phyloP scores from a whole-genome alignment of 306 rosid genomes.

The Cyclanthera cordifolia region DNA sequence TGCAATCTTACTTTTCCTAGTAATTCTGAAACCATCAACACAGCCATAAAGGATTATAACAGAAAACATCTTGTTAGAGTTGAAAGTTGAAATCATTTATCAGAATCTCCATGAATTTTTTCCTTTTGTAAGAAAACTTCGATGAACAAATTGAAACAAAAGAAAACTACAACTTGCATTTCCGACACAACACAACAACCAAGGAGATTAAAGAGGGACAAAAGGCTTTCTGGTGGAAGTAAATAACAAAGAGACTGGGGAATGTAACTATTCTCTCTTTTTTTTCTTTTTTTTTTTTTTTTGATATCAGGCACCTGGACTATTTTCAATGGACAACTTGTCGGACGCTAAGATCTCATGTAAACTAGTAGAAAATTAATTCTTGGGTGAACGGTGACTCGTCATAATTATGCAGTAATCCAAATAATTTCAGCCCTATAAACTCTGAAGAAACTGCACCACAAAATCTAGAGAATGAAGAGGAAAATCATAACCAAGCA shows the following conservation, averaged over 20 bases:
- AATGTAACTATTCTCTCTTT: no score
- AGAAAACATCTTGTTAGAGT: not conserved
- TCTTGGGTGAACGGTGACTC: no score
- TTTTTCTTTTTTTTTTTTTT: no score
- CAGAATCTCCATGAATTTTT: not conserved
- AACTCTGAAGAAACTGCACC: not conserved
- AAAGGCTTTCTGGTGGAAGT: not conserved
- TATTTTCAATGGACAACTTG: no score
- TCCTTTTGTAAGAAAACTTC: not conserved
- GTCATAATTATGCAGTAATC: no score
- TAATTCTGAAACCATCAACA: not conserved
- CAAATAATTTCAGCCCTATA: not conserved
- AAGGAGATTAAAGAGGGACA: not conserved
- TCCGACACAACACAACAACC: not conserved
- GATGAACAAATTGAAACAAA: not conserved
- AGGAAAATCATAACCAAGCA: not conserved
- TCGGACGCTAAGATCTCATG: no score
- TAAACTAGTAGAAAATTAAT: no score
- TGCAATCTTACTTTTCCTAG: not conserved
- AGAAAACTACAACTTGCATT: not conserved
- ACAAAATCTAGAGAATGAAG: not conserved
- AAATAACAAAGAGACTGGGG: not conserved
- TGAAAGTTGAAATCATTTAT: not conserved
- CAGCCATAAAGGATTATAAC: not conserved
- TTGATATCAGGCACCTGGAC: no score